phyloP scores from a whole-genome alignment of 2,329 filamentous ascomycete species.

The Calonectria naviculata region DNA sequence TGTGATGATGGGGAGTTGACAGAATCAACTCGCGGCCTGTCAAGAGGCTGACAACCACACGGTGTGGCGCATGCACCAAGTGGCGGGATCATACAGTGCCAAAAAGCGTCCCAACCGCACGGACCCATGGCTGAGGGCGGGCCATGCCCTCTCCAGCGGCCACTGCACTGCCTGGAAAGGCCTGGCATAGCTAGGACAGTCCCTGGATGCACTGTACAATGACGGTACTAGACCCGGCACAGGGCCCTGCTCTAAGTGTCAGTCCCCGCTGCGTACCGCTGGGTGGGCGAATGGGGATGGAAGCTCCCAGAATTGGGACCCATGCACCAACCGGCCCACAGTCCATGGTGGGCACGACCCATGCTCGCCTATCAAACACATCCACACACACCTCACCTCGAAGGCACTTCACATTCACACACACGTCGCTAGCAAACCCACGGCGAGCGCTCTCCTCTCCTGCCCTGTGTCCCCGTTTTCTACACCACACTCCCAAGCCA shows the following conservation, averaged over 20 bases:
- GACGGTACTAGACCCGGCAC: neutral
- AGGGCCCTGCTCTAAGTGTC: conserved; percentile 8
- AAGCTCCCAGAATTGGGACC: neutral
- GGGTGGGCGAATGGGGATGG: conserved; percentile 6
- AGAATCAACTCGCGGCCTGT: neutral
- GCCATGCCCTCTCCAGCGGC: neutral
- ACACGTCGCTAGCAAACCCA: neutral
- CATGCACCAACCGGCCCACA: neutral
- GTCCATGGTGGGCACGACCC: conserved; percentile 7
- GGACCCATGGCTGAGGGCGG: neutral
- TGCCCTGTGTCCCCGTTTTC: conserved; percentile 1
- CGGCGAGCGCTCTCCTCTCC: neutral
- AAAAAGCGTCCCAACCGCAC: neutral
- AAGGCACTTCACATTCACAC: conserved; percentile 11
- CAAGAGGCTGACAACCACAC: neutral
- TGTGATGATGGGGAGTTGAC: neutral
- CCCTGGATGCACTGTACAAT: neutral
- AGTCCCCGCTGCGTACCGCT: conserved; percentile 4
- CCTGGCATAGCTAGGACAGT: neutral
- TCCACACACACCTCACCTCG: conserved; percentile 9
- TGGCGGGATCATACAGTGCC: neutral
- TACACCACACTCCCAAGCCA: conserved; percentile 10
- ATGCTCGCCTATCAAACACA: conserved; percentile 14
- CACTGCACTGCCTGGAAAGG: conserved; percentile 6
- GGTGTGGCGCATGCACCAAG: neutral